These are phyloP conservation scores for Mycena alexandri DNA, from an alignment of 768 basidiomycete genomes.

Conservation along the genomic window DNA sequence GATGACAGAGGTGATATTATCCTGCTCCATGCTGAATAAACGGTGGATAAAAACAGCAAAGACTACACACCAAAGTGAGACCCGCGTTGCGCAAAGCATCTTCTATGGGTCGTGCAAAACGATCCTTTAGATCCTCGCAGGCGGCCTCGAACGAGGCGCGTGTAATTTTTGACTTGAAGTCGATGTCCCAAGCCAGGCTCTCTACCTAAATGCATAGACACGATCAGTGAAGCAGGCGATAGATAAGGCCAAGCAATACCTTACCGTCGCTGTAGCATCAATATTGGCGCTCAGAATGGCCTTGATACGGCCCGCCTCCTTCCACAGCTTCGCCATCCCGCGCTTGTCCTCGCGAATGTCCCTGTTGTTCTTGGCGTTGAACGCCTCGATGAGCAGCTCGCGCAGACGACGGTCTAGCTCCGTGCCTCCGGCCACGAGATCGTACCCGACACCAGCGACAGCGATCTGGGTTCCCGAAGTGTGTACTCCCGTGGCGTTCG, in stretches of 20 bases:
- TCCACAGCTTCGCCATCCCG: constrained; percentile 94
- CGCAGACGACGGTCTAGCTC: constrained; percentile 87
- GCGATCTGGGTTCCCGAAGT: constrained; percentile 76
- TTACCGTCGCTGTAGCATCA: constrained; percentile 79
- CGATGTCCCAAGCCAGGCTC: constrained; percentile 89
- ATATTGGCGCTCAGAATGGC: constrained; percentile 92
- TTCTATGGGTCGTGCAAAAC: constrained; percentile 78
- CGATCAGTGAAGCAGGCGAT: constrained; percentile 19
- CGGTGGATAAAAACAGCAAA: not conserved
- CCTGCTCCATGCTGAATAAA: constrained; percentile 54
- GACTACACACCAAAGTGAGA: constrained; percentile 68
- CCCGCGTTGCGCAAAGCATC: constrained; percentile 79
- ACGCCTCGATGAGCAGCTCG: constrained; percentile 81
- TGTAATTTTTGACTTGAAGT: constrained; percentile 85
- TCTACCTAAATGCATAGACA: constrained; percentile 69
- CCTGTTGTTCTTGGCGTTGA: constrained; percentile 77
- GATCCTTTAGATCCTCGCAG: constrained; percentile 72
- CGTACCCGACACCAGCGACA: constrained; percentile 86
- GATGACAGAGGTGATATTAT: constrained; percentile 88
- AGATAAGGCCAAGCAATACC: constrained; percentile 39
- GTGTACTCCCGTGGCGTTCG: constrained; percentile 51
- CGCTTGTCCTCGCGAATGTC: constrained; percentile 80
- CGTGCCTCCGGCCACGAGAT: constrained; percentile 82
- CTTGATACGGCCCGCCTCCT: constrained; percentile 93
- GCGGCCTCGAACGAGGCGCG: constrained; percentile 83